Evolutionary conservation across 768 basidiomycete genomes (phyloP).

Genomic region (Boletus bicolor): DNA sequence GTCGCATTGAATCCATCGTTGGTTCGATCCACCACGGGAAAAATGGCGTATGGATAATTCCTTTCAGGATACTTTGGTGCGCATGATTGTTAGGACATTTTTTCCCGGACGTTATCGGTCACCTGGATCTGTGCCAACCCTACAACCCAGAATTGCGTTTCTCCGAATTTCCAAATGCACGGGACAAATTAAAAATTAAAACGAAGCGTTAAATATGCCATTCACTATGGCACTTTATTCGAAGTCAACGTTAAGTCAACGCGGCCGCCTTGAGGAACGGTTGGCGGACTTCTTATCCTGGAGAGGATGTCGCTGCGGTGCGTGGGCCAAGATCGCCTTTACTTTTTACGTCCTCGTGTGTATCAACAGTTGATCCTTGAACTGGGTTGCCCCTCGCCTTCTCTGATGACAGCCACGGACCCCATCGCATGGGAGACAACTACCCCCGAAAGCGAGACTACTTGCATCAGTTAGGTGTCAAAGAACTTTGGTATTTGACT

Average conservation of each 20-base stretch:
- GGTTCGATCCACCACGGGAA: slow-evolving; percentile 86
- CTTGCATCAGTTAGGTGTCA: slow-evolving; percentile 53
- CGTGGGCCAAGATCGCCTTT: slow-evolving; percentile 28
- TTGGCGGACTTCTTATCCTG: slow-evolving; percentile 86
- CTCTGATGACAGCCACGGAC: slow-evolving; percentile 96
- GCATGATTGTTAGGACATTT: slow-evolving; percentile 70
- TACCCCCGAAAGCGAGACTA: slow-evolving; percentile 69
- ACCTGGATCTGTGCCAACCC: slow-evolving; percentile 89
- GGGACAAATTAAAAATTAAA: slow-evolving; percentile 49
- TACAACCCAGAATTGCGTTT: slow-evolving; percentile 66
- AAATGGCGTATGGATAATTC: slow-evolving; percentile 42
- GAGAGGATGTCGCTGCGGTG: slow-evolving; percentile 70
- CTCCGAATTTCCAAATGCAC: slow-evolving; percentile 54
- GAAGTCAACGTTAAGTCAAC: slow-evolving; percentile 58
- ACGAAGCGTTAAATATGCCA: slow-evolving; percentile 71
- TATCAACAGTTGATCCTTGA: slow-evolving; percentile 61
- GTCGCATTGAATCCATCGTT: slow-evolving; percentile 80
- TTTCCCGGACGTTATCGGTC: slow-evolving; percentile 87
- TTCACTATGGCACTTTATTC: slow-evolving; percentile 85
- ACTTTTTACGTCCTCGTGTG: slow-evolving; percentile 11
- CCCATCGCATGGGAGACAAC: slow-evolving; percentile 83
- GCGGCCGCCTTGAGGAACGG: slow-evolving; percentile 90
- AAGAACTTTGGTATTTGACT: slow-evolving; percentile 61
- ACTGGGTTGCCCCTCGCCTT: slow-evolving; percentile 71
- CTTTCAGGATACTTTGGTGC: slow-evolving; percentile 79